These are phyloP conservation scores for Thielaviopsis punctulata DNA, from an alignment of 2,329 filamentous ascomycete species.

Conservation along the genomic window DNA sequence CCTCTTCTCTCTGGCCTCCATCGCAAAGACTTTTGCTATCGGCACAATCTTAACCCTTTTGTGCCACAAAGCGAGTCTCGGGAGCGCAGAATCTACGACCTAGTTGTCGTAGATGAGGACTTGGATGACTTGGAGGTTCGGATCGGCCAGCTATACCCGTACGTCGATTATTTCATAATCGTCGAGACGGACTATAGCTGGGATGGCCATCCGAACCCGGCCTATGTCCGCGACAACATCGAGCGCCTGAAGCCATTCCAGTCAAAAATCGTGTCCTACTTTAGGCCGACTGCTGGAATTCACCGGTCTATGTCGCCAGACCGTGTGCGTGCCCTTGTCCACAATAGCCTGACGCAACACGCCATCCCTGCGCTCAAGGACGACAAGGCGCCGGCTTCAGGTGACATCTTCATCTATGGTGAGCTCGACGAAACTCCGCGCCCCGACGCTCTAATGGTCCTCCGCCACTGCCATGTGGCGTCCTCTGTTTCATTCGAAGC, in stretches of 20 bases:
- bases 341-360: slow-evolving; percentile 40
- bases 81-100: slow-evolving; percentile 32
- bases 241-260: slow-evolving; percentile 33
- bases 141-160: slow-evolving; percentile 36
- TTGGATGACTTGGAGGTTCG: slow-evolving; percentile 50
- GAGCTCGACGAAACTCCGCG: slow-evolving; percentile 49
- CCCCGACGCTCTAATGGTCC: slow-evolving; percentile 28
- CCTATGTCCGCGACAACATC: slow-evolving; percentile 35
- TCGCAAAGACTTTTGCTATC: slow-evolving; percentile 18
- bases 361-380: slow-evolving; percentile 32
- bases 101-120: slow-evolving; percentile 45
- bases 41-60: slow-evolving; percentile 24
- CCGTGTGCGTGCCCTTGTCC: slow-evolving; percentile 35
- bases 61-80: background rate
- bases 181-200: slow-evolving; percentile 43
- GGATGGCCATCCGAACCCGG: slow-evolving; percentile 23
- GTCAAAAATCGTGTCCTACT: slow-evolving; percentile 32
- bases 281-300: slow-evolving; percentile 20
- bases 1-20: background rate
- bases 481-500: slow-evolving; percentile 33
- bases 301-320: slow-evolving; percentile 28
- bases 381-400: slow-evolving; percentile 22
- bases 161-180: slow-evolving; percentile 49
- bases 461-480: slow-evolving; percentile 35
- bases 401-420: slow-evolving; percentile 39